Evolutionary conservation across 2,329 filamentous ascomycete species (phyloP).

Genomic region (Diaporthe sp.): DNA sequence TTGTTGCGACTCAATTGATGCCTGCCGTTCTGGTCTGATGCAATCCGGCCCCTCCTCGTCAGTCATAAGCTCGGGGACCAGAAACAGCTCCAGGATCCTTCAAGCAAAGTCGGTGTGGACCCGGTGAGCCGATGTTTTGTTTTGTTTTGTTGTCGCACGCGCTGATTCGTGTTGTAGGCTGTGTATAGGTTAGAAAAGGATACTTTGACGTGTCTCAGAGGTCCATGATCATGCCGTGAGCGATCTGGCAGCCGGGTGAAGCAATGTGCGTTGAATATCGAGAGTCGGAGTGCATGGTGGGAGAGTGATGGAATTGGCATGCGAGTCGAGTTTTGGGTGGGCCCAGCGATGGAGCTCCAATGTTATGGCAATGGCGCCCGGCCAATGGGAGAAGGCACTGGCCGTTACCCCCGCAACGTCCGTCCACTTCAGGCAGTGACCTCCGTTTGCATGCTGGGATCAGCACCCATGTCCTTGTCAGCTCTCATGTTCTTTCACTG

Average conservation of each 20-base stretch:
- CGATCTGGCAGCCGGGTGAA: conserved; percentile 31
- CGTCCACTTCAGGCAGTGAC: conserved; percentile 28
- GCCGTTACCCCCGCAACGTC: conserved; percentile 42
- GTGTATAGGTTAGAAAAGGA: conserved; percentile 31
- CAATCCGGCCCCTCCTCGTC: neutral
- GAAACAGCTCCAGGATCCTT: conserved; percentile 34
- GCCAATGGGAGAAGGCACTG: conserved; percentile 31
- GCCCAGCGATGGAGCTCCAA: conserved; percentile 28
- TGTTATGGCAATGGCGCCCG: conserved; percentile 30
- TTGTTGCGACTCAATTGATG: conserved; percentile 48
- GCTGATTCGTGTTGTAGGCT: conserved; percentile 23
- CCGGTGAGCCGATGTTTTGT: conserved; percentile 18
- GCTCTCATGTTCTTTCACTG: conserved; percentile 8
- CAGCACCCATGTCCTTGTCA: conserved; percentile 21
- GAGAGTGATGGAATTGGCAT: conserved; percentile 35
- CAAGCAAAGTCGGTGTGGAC: conserved; percentile 38
- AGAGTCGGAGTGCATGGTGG: conserved; percentile 33
- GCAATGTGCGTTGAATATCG: conserved; percentile 25
- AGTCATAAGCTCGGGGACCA: conserved; percentile 15
- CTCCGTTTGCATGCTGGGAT: conserved; percentile 25
- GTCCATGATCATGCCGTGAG: conserved; percentile 37
- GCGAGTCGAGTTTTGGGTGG: conserved; percentile 41
- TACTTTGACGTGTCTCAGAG: conserved; percentile 40
- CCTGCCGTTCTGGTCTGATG: neutral
- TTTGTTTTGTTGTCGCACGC: conserved; percentile 14